Evolutionary conservation across 2,329 filamentous ascomycete genomes (phyloP), one percentile per base, ranked within the genome.

Genomic region (Neoarthrinium moseri): DNA sequence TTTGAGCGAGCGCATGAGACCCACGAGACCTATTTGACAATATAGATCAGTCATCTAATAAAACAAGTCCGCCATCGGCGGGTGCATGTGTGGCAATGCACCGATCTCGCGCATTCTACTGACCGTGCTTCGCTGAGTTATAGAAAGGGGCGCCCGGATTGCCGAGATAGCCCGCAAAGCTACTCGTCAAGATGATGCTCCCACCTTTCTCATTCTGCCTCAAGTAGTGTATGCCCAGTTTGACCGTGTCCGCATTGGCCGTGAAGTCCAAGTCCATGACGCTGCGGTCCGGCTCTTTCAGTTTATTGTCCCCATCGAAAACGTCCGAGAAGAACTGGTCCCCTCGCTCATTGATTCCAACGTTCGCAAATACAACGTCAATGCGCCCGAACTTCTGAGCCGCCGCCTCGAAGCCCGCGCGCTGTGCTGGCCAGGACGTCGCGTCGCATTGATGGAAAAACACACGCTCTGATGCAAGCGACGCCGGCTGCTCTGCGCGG

Each of bases 321-420:
- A 70, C 68, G 2, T 68, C 63, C 4, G 64, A 64, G 2, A 80
- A 51, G 51, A 76, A 80, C 6, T 43, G 40, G 52, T 74, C 59
- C 2, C 66, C 65, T 4, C 65, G 65, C 10, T 73, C 71, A 1
- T 64, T 65, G 23, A 83, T 64, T 13, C 81, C 81, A 1, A 80
- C 81, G 52, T 83, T 84, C 41, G 86, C 82, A 56, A 91, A 90
- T 6, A 35, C 88, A 60, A 87, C 80, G 34, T 88, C 87, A 48
- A 92, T 79, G 50, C 89, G 86, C 56, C 91, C 87, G 51, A 87
- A 79, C 42, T 87, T 83, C 8, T 70, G 61, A 45, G 71, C 69
- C 2, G 77, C 63, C 44, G 67, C 59, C 43, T 74, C 73, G 65
- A 83, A 84, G 12, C 83, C 65, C 0, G 63, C 60, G 7, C 68